These are phyloP conservation scores for Gastrodia elata DNA, from an alignment of 106 monocot genomes.

Conservation along the genomic window DNA sequence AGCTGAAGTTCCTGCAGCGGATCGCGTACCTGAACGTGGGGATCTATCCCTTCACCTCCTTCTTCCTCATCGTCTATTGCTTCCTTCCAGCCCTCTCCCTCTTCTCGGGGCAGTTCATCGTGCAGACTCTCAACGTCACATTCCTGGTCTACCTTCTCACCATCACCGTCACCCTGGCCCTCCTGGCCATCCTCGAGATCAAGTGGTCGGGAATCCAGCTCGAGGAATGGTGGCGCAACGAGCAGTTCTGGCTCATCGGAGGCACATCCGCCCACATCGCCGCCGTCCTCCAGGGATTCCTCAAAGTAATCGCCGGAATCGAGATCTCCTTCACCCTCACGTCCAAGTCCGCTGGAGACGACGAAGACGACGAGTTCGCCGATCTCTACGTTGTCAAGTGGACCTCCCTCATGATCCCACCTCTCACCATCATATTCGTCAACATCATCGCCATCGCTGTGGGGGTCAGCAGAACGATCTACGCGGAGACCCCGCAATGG, in stretches of 20 bases:
- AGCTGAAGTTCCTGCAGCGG: conserved; percentile 57
- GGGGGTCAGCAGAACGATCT: conserved; percentile 50
- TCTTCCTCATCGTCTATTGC: conserved; percentile 78
- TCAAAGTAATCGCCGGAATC: conserved; percentile 90
- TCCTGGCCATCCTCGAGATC: conserved; percentile 59
- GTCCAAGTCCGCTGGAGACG: conserved; percentile 83
- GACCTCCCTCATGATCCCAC: conserved; percentile 84
- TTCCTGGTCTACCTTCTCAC: conserved; percentile 58
- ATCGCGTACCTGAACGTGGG: conserved; percentile 89
- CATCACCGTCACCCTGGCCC: conserved; percentile 42
- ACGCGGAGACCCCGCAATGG: conserved; percentile 54
- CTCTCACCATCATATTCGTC: conserved; percentile 68
- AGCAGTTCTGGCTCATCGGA: conserved; percentile 95
- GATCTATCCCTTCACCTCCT: conserved; percentile 73
- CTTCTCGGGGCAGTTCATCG: conserved; percentile 77
- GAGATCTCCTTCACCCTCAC: conserved; percentile 99
- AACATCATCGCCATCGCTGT: conserved; percentile 63
- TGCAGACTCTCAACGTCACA: conserved; percentile 40
- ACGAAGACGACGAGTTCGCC: conserved; percentile 81
- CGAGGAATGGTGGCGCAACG: conserved; percentile 81
- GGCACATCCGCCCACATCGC: conserved; percentile 76
- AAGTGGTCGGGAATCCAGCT: conserved; percentile 67
- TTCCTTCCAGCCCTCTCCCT: conserved; percentile 75
- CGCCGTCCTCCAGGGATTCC: conserved; percentile 59
- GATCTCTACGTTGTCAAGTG: conserved; percentile 94